Evolutionary conservation across 2,329 filamentous ascomycete genomes (phyloP), one percentile per base, ranked within the genome.

Genomic region (Colletotrichum falcatum): DNA sequence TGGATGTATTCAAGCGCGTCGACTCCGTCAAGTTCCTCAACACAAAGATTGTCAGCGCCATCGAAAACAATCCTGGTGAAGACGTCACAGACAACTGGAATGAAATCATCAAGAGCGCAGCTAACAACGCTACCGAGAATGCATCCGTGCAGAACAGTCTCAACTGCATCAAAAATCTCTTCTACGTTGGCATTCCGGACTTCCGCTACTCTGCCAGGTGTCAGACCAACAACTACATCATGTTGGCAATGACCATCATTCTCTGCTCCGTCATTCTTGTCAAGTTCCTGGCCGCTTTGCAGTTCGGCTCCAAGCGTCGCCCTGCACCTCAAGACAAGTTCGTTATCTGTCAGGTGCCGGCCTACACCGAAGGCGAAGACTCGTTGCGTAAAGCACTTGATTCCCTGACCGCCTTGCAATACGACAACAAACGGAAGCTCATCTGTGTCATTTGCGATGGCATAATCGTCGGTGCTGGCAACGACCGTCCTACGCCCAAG

Each of bases 391-490:
- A 97, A 78, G 95, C 94, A 62, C 87, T 99, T 2, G 96, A 99
- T 79, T 98, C 96, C 1, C 87, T 98, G 70, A 98, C 96, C 20
- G 94, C 95, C 16, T 87, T 99, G 20, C 92, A 97, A 75, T 99
- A 99, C 76, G 96, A 99, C 82, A 98, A 99, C 83, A 99, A 99
- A 85, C 89, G 96, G 73, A 99, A 99, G 83, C 89, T 99, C 33
- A 95, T 99, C 74, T 96, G 92, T 76, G 94, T 99, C 72, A 94
- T 99, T 75, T 99, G 96, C 78, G 96, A 99, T 77, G 96, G 96
- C 83, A 94, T 98, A 86, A 97, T 98, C 79, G 93, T 98, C 54
- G 96, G 96, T 84, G 91, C 92, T 75, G 96, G 96, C 75, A 99
- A 99, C 79, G 96, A 99, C 81, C 90, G 95, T 65, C 95, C 96